Evolutionary conservation across 129 eudicot genomes (phyloP).

Genomic region (Chrysanthemum seticuspe): DNA sequence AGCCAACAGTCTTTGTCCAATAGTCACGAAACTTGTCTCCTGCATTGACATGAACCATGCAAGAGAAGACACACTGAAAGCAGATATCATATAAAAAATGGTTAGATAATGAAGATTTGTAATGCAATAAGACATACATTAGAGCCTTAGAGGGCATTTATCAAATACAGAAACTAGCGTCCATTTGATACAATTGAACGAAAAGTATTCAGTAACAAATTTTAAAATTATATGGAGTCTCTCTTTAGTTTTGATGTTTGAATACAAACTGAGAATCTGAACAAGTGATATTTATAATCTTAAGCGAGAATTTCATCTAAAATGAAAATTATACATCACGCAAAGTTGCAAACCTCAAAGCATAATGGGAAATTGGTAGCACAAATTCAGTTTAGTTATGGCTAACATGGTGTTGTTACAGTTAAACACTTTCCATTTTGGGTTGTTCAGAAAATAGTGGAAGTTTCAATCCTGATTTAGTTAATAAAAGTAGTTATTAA

Average conservation of each 20-base stretch:
- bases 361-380: too few species aligned
- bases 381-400: too few species aligned
- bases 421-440: too few species aligned
- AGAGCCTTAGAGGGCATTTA: neutral
- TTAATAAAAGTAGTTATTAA: neutral
- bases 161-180: neutral
- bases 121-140: neutral
- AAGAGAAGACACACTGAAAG: conserved; percentile 88
- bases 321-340: too few species aligned
- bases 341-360: too few species aligned
- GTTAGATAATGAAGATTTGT: conserved; percentile 2
- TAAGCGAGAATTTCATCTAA: too few species aligned
- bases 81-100: conserved; percentile 14
- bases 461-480: too few species aligned
- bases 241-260: neutral
- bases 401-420: too few species aligned
- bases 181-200: neutral
- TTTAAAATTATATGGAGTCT: neutral
- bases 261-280: neutral
- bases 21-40: conserved; percentile 91
- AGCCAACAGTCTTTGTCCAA: conserved; percentile 92
- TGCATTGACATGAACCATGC: conserved; percentile 98
- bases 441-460: too few species aligned
- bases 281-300: neutral
- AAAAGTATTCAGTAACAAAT: neutral